Base-by-base conservation (phyloP, 148 eudicot species). In the Spergularia marina region DNA sequence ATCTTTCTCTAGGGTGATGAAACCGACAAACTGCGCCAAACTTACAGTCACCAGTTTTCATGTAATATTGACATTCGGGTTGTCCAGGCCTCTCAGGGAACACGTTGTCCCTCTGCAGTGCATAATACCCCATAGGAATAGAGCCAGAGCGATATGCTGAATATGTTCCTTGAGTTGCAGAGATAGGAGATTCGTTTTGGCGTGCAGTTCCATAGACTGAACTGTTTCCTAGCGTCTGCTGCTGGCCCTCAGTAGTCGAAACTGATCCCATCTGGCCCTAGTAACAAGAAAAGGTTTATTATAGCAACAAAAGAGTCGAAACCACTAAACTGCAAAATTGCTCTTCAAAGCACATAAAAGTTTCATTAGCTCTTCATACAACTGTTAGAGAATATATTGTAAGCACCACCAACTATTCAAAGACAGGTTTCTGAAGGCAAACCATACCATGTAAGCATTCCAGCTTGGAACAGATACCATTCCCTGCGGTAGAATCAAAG, bases 21-120 rank as follows among this genome's bases (percentile, higher is more conserved):
- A 91, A 95, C 65, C 88, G 87, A 77, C 99, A 95, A 53, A 92
- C 92, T 21, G 94, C 94, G 76, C 99, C 99, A 78, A 89, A 95
- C 79, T 92, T 95, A 87, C 99, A 95, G 81, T 95, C 99, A 65
- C 99, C 99, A 7, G 99, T 95, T 83, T 95, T 95, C 93, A 92
- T 86, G 78, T 92, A 95, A 80, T 92, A 95, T 73, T 95, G 97
- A 76, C 99, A 95, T 75, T 95, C 98, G 47, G 98, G 92, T 59
- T 92, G 96, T 5, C 99, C 99, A 5, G 92, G 94, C 77, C 99
- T 89, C 85, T 95, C 99, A 1, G 99, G 99, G 79, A 92, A 95
- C 58, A 89, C 86, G 78, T 79, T 89, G 34, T 92, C 92, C 66
- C 88, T 82, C 58, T 92, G 96, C 79, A 90, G 69, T 25, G 99